Evolutionary conservation across 805 yeast genomes (phyloP).

Genomic region (Metschnikowia borealis): DNA sequence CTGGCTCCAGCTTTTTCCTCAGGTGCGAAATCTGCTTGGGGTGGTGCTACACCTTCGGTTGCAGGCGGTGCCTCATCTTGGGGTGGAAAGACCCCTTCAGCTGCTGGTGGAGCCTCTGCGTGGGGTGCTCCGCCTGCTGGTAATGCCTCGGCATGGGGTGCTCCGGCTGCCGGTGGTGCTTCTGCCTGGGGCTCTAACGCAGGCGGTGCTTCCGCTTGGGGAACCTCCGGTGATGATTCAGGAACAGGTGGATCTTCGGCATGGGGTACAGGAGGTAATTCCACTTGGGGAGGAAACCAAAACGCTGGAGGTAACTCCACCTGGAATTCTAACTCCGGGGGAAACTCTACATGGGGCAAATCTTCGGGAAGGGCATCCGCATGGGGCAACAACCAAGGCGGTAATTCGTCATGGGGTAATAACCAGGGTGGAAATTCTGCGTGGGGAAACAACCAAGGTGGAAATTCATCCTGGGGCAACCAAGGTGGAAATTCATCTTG

Average conservation of each 20-base stretch:
- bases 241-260: constrained; percentile 16
- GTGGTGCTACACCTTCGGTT: constrained; percentile 23
- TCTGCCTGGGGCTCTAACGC: constrained; percentile 37
- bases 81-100: constrained; percentile 15
- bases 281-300: constrained; percentile 16
- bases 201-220: constrained; percentile 40
- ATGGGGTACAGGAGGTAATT: constrained; percentile 20
- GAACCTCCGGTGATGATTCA: constrained; percentile 5
- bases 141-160: constrained; percentile 23
- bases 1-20: constrained; percentile 35
- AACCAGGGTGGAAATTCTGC: constrained; percentile 19
- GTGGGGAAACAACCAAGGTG: constrained; percentile 41
- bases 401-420: constrained; percentile 30
- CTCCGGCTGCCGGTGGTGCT: constrained; percentile 23
- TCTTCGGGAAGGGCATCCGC: constrained; percentile 15
- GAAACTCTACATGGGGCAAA: constrained; percentile 32
- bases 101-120: constrained; percentile 39
- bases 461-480: constrained; percentile 34
- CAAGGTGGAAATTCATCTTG: constrained; percentile 16
- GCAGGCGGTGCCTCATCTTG: constrained; percentile 43
- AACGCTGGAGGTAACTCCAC: constrained; percentile 17
- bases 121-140: constrained; percentile 33
- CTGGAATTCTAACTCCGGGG: constrained; percentile 27
- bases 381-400: constrained; percentile 14
- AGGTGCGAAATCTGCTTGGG: constrained; percentile 56